Evolutionary conservation across 2,329 filamentous ascomycete genomes (phyloP), one percentile per base, ranked within the genome.

Genomic region (Claviceps quebecensis): DNA sequence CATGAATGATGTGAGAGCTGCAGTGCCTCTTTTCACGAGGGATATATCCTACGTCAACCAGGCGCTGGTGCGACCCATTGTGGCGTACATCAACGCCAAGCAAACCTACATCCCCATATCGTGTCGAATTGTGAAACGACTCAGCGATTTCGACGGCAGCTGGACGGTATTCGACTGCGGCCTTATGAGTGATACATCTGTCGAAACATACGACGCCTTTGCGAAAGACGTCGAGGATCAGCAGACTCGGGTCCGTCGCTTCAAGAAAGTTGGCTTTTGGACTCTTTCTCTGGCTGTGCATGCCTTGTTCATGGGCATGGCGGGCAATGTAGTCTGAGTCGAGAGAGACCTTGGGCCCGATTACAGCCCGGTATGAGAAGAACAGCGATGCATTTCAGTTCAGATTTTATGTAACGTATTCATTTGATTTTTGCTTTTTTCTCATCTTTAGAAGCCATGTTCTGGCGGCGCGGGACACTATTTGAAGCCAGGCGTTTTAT

Each of bases 181-280:
- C 1, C 72, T 98, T 50, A 88, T 97, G 84, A 87, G 95, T 61
- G 93, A 98, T 67, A 72, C 95, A 55, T 91, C 86, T 6, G 87
- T 86, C 56, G 93, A 96, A 76, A 89, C 89, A 49, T 98, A 98
- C 65, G 82, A 91, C 60, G 93, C 93, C 0, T 97, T 98, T 68
- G 89, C 89, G 39, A 81, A 82, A 56, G 88, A 96, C 65, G 88
- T 98, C 36, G 83, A 89, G 56, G 86, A 96, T 67, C 86, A 93
- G 60, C 85, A 95, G 65, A 87, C 85, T 57, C 82, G 89, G 49
- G 84, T 88, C 58, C 77, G 91, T 48, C 78, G 93, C 45, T 84
- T 98, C 64, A 95, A 90, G 66, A 95, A 97, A 69, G 93, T 95
- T 29, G 93, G 93, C 36, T 83, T 97, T 61, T 98, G 93, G 93